Evolutionary conservation across 768 basidiomycete genomes (phyloP).

Genomic region (Jaapia argillacea): DNA sequence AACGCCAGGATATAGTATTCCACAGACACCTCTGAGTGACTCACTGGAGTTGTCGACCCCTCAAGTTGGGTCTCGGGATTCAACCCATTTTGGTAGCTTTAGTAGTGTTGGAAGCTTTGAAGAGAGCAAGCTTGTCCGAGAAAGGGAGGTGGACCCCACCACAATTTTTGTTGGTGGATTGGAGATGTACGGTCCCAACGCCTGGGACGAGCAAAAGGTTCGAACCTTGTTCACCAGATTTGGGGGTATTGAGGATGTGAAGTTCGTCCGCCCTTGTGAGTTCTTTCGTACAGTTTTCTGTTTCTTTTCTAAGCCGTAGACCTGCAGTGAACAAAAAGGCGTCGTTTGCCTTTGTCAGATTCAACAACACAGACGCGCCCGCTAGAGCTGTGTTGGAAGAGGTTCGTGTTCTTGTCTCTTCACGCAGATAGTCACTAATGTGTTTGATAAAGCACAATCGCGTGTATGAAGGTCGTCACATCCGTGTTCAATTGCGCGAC

Average conservation of each 20-base stretch:
- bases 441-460: constrained; percentile 50
- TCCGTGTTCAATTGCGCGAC: constrained; percentile 70
- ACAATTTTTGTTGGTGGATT: constrained; percentile 74
- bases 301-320: no score
- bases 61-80: not conserved
- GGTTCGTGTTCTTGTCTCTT: constrained; percentile 24
- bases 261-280: constrained; percentile 57
- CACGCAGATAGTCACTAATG: not conserved
- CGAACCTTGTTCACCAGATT: constrained; percentile 49
- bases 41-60: constrained; percentile 2
- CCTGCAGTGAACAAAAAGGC: constrained; percentile 45
- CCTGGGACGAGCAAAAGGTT: constrained; percentile 64
- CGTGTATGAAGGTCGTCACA: constrained; percentile 54
- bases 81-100: no score
- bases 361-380: constrained; percentile 52
- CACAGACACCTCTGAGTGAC: constrained; percentile 27
- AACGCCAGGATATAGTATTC: constrained; percentile 37
- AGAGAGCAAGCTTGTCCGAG: constrained; percentile 11
- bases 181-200: constrained; percentile 47
- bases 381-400: constrained; percentile 57
- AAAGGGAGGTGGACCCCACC: constrained; percentile 47
- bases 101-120: not conserved
- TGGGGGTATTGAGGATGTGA: constrained; percentile 54
- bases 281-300: no score
- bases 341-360: constrained; percentile 77